Evolutionary conservation across 1,284 basidiomycete genomes (phyloP).

Genomic region (Uromyces viciae-fabae): DNA sequence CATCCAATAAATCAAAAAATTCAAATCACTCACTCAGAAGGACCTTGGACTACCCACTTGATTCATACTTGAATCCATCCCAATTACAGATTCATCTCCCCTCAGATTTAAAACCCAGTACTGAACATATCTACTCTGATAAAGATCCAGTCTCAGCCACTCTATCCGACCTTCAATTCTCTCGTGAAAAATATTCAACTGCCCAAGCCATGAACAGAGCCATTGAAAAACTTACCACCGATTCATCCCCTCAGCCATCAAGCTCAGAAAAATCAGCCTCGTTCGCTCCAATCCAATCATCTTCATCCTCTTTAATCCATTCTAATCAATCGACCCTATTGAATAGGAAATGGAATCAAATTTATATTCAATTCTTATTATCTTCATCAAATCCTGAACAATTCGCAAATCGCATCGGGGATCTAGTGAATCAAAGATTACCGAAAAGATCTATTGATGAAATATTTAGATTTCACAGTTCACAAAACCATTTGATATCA

Average conservation of each 20-base stretch:
- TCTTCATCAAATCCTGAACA: slow-evolving; percentile 29
- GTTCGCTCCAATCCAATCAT: not conserved
- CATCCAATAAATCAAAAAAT: too few species aligned
- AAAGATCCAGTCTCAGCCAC: not conserved
- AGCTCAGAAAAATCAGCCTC: not conserved
- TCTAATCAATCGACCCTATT: too few species aligned
- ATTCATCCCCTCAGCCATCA: not conserved
- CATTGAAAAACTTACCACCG: not conserved
- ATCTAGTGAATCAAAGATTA: slow-evolving; percentile 21
- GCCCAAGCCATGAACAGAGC: slow-evolving; percentile 14
- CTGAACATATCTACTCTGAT: too few species aligned
- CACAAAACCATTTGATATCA: slow-evolving; percentile 1
- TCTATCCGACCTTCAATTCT: not conserved
- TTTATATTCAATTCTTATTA: slow-evolving; percentile 25
- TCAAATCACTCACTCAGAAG: too few species aligned
- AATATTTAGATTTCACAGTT: slow-evolving; percentile 12
- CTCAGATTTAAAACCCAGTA: too few species aligned
- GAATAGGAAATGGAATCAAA: slow-evolving; percentile 23
- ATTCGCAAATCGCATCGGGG: slow-evolving; percentile 23
- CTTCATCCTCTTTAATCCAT: not conserved
- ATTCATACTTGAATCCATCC: not conserved
- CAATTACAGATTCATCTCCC: too few species aligned
- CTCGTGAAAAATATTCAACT: slow-evolving; percentile 13
- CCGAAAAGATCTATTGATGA: slow-evolving; percentile 11
- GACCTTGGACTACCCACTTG: too few species aligned